Evolutionary conservation across 2,329 filamentous ascomycete genomes (phyloP).

Genomic region (Sporothrix euskadiensis): DNA sequence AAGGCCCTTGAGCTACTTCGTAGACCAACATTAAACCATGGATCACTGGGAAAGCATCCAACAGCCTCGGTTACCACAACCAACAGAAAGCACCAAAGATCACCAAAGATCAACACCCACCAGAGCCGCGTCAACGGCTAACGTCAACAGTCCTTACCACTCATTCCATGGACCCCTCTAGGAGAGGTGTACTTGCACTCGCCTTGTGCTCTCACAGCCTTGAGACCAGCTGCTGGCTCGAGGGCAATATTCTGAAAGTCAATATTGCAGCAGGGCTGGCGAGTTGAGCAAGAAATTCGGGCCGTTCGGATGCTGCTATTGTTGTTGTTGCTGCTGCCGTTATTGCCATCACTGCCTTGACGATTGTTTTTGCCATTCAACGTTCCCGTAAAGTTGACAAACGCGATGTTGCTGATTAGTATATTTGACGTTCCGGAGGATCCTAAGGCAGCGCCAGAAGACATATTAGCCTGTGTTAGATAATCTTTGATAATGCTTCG

Average conservation of each 20-base stretch:
- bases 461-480: neutral
- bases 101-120: neutral
- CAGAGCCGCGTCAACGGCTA: neutral
- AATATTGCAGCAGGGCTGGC: constrained; percentile 55
- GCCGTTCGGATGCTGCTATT: constrained; percentile 41
- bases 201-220: constrained; percentile 35
- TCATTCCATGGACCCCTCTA: constrained; percentile 38
- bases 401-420: constrained; percentile 51
- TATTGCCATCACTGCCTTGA: neutral
- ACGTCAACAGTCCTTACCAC: constrained; percentile 35
- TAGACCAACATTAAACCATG: neutral
- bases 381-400: constrained; percentile 54
- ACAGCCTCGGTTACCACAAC: neutral
- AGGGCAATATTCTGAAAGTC: constrained; percentile 39
- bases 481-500: neutral
- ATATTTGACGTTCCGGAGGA: constrained; percentile 52
- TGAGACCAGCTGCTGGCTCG: constrained; percentile 30
- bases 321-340: constrained; percentile 35
- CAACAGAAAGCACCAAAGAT: too few species aligned
- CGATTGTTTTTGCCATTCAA: constrained; percentile 37
- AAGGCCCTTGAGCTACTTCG: neutral
- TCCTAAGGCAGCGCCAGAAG: neutral
- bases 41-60: neutral
- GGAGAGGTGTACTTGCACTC: constrained; percentile 37
- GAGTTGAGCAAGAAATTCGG: constrained; percentile 49